Evolutionary conservation across 129 eudicot species (phyloP).

Genomic region (Flaveria trinervia): DNA sequence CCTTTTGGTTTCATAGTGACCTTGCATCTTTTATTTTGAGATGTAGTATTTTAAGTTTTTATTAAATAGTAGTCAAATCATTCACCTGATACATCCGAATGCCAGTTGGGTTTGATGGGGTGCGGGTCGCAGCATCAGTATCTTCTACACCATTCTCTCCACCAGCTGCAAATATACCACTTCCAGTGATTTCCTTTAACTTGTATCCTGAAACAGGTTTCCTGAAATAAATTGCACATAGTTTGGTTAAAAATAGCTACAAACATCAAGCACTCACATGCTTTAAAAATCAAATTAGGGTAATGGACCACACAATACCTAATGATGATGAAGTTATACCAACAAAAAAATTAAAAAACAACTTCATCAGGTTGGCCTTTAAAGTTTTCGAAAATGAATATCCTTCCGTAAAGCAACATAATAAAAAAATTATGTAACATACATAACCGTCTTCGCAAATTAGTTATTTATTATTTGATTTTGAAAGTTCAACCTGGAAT

Average conservation of each 20-base stretch:
- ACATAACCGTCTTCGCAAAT: neutral
- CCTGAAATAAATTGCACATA: slow-evolving; percentile 32
- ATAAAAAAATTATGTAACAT: neutral
- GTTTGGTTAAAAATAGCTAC: neutral
- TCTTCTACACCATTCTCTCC: slow-evolving; percentile 38
- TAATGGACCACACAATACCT: slow-evolving; percentile 4
- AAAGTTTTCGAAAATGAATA: neutral
- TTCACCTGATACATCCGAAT: slow-evolving; percentile 92
- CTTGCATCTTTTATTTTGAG: neutral
- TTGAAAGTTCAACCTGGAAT: slow-evolving; percentile 17
- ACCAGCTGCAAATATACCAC: slow-evolving; percentile 44
- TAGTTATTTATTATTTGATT: neutral
- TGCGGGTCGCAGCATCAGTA: slow-evolving; percentile 41
- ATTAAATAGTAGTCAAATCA: neutral
- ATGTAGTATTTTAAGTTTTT: neutral
- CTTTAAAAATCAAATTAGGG: neutral
- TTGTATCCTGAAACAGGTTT: slow-evolving; percentile 50
- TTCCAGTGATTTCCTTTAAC: slow-evolving; percentile 51
- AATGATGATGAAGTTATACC: slow-evolving; percentile 18
- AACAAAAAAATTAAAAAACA: neutral
- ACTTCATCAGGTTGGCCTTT: neutral
- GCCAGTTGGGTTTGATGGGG: slow-evolving; percentile 69
- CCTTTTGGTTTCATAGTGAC: neutral
- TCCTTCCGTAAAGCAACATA: neutral
- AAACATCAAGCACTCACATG: neutral